Conservation (phyloP, 2,329 filamentous ascomycete species). For the Ophiosphaerella herpotricha region DNA sequence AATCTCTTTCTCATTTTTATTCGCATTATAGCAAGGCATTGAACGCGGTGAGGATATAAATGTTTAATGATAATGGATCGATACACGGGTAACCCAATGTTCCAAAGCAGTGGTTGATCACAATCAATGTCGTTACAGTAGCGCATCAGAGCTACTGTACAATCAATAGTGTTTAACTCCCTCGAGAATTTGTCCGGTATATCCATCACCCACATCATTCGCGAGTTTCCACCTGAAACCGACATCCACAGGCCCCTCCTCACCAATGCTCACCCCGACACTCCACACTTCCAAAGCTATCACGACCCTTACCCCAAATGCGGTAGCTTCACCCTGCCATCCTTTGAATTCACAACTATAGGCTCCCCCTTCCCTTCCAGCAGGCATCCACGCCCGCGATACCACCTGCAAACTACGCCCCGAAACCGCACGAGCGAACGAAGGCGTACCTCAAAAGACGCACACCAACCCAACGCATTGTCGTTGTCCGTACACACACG, state of each 20-base stretch:
- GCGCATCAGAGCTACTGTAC: no score
- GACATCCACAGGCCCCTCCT: background rate
- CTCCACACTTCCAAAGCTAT: background rate
- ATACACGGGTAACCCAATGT: background rate
- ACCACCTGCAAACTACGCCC: background rate
- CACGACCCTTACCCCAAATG: background rate
- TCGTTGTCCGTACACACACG: background rate
- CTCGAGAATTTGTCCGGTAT: no score
- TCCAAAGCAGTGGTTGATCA: no score
- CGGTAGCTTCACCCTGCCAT: background rate
- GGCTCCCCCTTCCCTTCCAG: background rate
- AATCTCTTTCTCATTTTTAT: background rate
- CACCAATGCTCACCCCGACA: background rate
- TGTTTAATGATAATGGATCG: background rate
- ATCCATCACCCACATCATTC: no score
- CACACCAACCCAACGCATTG: background rate
- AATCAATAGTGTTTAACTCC: no score
- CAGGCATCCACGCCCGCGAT: background rate
- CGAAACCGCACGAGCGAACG: background rate
- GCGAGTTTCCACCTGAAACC: no score
- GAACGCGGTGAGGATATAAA: background rate
- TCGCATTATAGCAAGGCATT: constrained; percentile 2
- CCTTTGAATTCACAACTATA: background rate
- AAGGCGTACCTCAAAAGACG: background rate
- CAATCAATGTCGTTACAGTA: no score